These are phyloP conservation scores for Pythium phragmiticola DNA, from an alignment of 352 stramenopile genomes.

Conservation along the genomic window DNA sequence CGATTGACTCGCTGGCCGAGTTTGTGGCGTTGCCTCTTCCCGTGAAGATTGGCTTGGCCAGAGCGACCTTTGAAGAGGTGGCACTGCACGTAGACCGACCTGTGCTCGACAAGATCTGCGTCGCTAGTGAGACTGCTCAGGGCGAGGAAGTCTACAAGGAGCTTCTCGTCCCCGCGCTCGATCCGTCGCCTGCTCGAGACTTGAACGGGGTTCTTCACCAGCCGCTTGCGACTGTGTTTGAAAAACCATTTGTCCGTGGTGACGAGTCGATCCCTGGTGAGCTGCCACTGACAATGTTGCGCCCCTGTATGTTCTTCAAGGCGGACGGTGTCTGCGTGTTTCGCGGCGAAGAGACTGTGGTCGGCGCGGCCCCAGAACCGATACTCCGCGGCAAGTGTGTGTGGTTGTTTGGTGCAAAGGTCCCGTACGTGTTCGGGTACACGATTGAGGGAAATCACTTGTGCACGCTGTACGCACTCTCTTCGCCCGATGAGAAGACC, in stretches of 20 bases:
- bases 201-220: too few relatives aligned
- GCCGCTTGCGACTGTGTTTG: too few relatives aligned
- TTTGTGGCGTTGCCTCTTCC: background rate
- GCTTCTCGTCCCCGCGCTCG: background rate
- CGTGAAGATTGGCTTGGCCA: background rate
- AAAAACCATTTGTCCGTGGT: too few relatives aligned
- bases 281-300: background rate
- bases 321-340: background rate
- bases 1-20: background rate
- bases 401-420: background rate
- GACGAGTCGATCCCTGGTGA: too few relatives aligned
- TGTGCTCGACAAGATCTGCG: background rate
- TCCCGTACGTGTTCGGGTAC: conserved; percentile 1
- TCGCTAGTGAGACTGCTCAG: background rate
- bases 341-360: background rate
- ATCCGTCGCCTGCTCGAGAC: too few relatives aligned
- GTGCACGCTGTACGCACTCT: background rate
- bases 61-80: background rate
- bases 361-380: background rate
- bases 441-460: background rate
- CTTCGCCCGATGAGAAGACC: background rate
- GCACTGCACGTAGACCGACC: background rate
- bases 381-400: background rate
- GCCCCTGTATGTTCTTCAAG: background rate
- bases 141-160: background rate